Conservation (phyloP, 345 rosid genomes). For the Isatis tinctoria region DNA sequence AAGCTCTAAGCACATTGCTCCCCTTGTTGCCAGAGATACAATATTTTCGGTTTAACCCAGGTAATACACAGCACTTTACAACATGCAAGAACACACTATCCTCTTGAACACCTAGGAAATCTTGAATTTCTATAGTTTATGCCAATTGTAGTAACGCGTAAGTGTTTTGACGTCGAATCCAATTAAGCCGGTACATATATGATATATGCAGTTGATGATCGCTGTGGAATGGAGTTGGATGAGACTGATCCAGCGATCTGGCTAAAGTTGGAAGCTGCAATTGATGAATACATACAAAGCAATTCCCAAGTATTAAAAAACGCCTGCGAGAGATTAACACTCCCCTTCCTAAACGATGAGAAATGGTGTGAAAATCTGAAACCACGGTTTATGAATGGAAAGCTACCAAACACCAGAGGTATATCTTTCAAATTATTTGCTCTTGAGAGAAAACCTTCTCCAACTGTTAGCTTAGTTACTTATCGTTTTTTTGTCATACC, state of each 20-base stretch:
- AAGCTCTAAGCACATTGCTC: slow-evolving; percentile 90
- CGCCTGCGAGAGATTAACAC: slow-evolving; percentile 64
- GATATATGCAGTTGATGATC: slow-evolving; percentile 73
- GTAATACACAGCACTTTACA: slow-evolving; percentile 32
- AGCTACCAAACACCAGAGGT: slow-evolving; percentile 32
- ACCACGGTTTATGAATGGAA: slow-evolving; percentile 35
- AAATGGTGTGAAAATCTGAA: slow-evolving; percentile 58
- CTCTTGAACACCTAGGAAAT: neutral
- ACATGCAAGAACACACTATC: slow-evolving; percentile 1
- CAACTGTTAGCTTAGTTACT: neutral
- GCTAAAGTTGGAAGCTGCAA: slow-evolving; percentile 84
- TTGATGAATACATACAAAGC: slow-evolving; percentile 68
- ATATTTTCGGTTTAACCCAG: slow-evolving; percentile 93
- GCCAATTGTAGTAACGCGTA: neutral
- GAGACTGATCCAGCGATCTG: slow-evolving; percentile 98
- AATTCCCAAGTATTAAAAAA: slow-evolving; percentile 69
- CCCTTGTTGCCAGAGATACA: slow-evolving; percentile 94
- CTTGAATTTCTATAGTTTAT: neutral
- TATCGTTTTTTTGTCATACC: slow-evolving; percentile 23
- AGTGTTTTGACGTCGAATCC: neutral
- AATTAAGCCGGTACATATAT: slow-evolving; percentile 11
- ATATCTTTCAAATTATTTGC: slow-evolving; percentile 3
- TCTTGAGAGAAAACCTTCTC: slow-evolving; percentile 24
- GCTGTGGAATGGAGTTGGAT: slow-evolving; percentile 96
- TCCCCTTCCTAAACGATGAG: slow-evolving; percentile 79